Conservation (phyloP, 108 stramenopile species). For the Fistulifera solaris region DNA sequence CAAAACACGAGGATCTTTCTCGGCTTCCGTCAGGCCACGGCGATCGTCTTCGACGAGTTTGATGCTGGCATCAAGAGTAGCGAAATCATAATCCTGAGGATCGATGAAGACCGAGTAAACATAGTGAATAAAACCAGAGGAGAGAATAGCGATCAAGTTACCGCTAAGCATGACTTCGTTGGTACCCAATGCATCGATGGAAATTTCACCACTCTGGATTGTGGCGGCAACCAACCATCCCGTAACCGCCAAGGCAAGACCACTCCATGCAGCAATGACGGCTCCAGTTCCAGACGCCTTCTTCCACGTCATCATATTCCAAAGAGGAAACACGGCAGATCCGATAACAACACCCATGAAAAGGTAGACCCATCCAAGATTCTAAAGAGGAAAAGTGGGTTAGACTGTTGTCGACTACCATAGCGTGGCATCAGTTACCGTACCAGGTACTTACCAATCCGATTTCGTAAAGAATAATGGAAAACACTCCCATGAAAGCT, state of each 20-base stretch:
- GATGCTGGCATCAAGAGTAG: constrained; percentile 43
- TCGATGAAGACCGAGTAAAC: constrained; percentile 59
- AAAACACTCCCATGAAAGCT: constrained; percentile 69
- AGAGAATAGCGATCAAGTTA: constrained; percentile 82
- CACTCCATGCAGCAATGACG: constrained; percentile 71
- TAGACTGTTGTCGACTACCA: background rate
- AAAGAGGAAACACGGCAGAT: constrained; percentile 84
- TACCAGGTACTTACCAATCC: background rate
- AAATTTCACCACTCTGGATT: constrained; percentile 41
- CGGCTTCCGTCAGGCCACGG: constrained; percentile 57
- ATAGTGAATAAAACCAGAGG: constrained; percentile 61
- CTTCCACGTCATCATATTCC: constrained; percentile 81
- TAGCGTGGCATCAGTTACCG: background rate
- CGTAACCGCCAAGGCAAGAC: constrained; percentile 59
- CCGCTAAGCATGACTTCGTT: constrained; percentile 86
- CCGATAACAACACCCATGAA: constrained; percentile 92
- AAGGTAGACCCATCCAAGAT: constrained; percentile 90
- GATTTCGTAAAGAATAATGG: constrained; percentile 41
- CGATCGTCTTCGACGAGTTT: constrained; percentile 66
- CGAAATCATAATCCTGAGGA: constrained; percentile 82
- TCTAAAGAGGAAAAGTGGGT: constrained; percentile 20
- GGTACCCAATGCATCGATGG: constrained; percentile 61
- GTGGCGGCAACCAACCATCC: constrained; percentile 71
- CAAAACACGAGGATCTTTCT: constrained; percentile 48
- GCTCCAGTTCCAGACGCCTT: constrained; percentile 83